Evolutionary conservation across 1,284 basidiomycete species (phyloP), one percentile per base, ranked within the genome.

Genomic region (Boletus sp.): DNA sequence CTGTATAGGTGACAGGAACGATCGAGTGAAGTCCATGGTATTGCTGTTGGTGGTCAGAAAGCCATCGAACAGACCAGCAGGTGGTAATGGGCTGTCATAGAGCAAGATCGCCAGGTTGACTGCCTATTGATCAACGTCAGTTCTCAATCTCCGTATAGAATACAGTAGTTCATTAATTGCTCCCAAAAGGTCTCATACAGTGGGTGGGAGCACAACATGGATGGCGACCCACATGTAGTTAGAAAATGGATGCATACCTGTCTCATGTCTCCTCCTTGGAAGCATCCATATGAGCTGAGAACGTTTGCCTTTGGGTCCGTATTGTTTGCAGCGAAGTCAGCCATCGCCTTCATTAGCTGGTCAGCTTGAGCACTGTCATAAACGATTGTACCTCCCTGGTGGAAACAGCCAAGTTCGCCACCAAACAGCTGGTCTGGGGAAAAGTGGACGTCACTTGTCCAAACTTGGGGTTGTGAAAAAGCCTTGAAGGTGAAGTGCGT

Each of bases 281-380:
- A n/a, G 57, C 77, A 82, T 60, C 81, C 83, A 59, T 82, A 86
- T 0, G 84, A 78, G 0, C 82, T 77, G 46, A 89, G 80, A n/a
- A 86, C 78, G 3, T 69, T 74, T 9, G 88, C 89, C 66, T 89
- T 90, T 1, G 85, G 84, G 65, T 90, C 86, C 0, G 72, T 81
- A 23, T 81, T 80, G 9, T 76, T 78, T 6, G 77, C 72, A n/a
- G 77, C 66, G 69, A 88, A 91, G 23, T 79, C 78, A 25, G 78
- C 77, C 3, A 81, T 81, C 0, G 87, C 89, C 37, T 52, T 60
- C 4, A 61, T 71, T 14, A 74, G 46, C 48, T 72, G 64, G 37
- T 72, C 64, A n/a, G 43, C 19, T 47, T 66, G 35, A 30, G 77
- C 70, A 7, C 53, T 64, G 16, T 74, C 77, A 58, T 80, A 82